Conservation (phyloP, 2,329 filamentous ascomycete species). For the Shiraia bambusicola region DNA sequence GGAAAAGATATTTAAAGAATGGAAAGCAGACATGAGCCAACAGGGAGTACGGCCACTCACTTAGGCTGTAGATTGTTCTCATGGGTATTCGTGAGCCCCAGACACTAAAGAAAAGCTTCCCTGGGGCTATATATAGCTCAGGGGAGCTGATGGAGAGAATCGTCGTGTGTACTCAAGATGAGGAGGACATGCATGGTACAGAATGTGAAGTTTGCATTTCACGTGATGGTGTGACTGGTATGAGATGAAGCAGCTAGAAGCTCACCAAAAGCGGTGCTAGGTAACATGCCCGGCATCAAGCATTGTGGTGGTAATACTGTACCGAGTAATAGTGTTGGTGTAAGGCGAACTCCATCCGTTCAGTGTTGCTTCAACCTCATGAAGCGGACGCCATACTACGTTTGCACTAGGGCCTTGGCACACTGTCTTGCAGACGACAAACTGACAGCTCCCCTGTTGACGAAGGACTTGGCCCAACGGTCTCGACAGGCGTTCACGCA, state of each 20-base stretch:
- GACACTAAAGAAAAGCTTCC: too few species aligned
- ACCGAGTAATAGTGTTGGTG: constrained; percentile 6
- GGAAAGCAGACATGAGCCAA: too few species aligned
- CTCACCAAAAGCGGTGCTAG: background rate
- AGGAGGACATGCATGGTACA: too few species aligned
- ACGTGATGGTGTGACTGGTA: background rate
- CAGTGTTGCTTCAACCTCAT: constrained; percentile 1
- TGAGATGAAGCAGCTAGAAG: background rate
- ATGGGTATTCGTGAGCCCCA: too few species aligned
- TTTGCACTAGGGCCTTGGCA: constrained; percentile 8
- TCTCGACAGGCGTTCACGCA: constrained; percentile 9
- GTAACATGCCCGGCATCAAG: constrained; percentile 1
- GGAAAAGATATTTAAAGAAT: too few species aligned
- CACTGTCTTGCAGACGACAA: constrained; percentile 5
- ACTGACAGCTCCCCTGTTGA: constrained; percentile 19
- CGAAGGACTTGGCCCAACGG: constrained; percentile 3
- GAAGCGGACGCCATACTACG: background rate
- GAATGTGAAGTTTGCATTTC: background rate
- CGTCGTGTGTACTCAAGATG: too few species aligned
- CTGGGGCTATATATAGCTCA: too few species aligned
- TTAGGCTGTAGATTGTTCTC: too few species aligned
- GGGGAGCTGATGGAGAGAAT: too few species aligned
- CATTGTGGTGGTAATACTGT: constrained; percentile 14
- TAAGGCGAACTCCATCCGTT: constrained; percentile 10
- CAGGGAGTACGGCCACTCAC: too few species aligned